These are phyloP conservation scores for Smithsoniella earleae DNA, from an alignment of 163 green algal genomes.

Conservation along the genomic window DNA sequence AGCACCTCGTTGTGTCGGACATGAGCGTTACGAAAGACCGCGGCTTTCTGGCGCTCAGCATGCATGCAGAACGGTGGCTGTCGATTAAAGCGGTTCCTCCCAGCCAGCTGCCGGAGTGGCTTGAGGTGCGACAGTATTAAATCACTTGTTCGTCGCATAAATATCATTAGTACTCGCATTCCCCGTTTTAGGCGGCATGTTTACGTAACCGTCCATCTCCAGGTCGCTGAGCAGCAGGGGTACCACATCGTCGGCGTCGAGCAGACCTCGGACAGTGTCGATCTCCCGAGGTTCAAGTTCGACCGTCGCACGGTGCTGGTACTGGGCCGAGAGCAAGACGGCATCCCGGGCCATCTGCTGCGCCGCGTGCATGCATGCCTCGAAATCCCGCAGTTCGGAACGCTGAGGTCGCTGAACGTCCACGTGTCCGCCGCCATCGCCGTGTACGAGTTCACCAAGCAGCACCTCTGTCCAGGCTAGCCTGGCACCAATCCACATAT, in stretches of 20 bases:
- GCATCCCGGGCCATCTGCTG: conserved; percentile 38
- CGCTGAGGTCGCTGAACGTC: conserved; percentile 86
- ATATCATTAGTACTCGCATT: neutral
- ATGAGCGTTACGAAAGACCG: conserved; percentile 34
- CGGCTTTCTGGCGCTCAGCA: conserved; percentile 67
- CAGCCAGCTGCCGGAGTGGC: conserved; percentile 32
- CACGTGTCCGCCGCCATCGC: conserved; percentile 82
- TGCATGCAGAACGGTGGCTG: conserved; percentile 57
- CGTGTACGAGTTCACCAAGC: conserved; percentile 77
- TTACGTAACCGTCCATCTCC: no score
- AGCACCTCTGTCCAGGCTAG: no score
- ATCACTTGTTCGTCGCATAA: neutral
- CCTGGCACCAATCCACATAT: no score
- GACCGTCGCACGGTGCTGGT: conserved; percentile 65
- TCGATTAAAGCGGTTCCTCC: conserved; percentile 59
- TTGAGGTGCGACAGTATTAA: conserved; percentile 2
- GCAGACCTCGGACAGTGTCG: conserved; percentile 61
- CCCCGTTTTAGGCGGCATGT: no score
- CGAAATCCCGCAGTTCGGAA: conserved; percentile 85
- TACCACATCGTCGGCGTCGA: conserved; percentile 82
- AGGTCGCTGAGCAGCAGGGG: no score
- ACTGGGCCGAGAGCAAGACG: conserved; percentile 68
- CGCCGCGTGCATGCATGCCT: conserved; percentile 61
- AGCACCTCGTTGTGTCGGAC: conserved; percentile 18
- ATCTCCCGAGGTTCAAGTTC: conserved; percentile 55